Conservation (phyloP, 1,284 basidiomycete genomes). For the Pisolithus thermaeus region DNA sequence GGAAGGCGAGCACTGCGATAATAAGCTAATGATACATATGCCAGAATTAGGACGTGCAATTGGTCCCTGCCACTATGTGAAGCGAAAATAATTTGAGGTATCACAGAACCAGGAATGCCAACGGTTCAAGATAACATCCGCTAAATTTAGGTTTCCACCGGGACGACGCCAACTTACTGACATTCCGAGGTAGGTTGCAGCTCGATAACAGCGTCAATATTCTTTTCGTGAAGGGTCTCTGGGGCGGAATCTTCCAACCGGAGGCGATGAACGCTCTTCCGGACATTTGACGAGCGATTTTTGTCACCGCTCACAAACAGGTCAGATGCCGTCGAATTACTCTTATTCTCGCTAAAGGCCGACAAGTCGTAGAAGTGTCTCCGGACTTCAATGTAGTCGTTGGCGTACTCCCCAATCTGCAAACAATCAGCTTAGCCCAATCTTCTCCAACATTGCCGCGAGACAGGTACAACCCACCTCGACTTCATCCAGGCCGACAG, state of each 20-base stretch:
- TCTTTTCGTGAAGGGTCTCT: background rate
- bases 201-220: background rate
- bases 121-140: no score
- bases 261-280: background rate
- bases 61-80: no score
- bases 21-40: no score
- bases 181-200: no score
- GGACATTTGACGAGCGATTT: background rate
- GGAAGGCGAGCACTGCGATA: no score
- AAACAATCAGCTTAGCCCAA: background rate
- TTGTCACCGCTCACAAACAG: conserved; percentile 6
- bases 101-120: no score
- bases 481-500: conserved; percentile 83
- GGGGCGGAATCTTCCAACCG: background rate
- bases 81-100: no score
- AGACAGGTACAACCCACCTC: conserved; percentile 47
- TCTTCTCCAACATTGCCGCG: background rate
- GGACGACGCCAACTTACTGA: no score
- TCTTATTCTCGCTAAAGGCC: conserved; percentile 2
- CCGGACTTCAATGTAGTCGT: conserved; percentile 73
- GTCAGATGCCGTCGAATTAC: conserved; percentile 5
- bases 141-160: no score
- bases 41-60: no score
- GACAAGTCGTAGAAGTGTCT: conserved; percentile 61
- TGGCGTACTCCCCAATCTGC: conserved; percentile 74